These are phyloP conservation scores for Prototheca wickerhamii DNA, from an alignment of 163 green algal species.

Conservation along the genomic window DNA sequence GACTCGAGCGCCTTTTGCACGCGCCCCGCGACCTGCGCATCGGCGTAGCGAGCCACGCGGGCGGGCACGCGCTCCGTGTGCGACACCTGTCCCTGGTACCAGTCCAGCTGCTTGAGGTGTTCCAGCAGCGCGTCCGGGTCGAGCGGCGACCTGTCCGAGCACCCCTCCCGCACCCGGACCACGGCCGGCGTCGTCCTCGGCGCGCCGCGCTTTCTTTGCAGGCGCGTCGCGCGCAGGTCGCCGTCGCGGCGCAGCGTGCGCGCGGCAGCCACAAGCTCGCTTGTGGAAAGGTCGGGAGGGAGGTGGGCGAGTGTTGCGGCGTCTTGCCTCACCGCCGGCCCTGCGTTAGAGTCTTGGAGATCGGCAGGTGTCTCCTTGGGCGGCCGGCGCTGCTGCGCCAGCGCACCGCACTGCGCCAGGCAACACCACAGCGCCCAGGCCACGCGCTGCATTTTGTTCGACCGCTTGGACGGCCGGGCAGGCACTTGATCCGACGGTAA, in stretches of 20 bases:
- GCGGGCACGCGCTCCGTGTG: slow-evolving; percentile 48
- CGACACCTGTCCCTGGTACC: slow-evolving; percentile 62
- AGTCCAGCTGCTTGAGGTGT: slow-evolving; percentile 57
- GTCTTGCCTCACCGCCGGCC: too few species aligned
- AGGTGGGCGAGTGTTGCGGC: too few species aligned
- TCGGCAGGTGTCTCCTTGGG: too few species aligned
- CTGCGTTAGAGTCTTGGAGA: too few species aligned
- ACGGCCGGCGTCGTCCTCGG: background rate
- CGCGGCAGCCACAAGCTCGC: too few species aligned
- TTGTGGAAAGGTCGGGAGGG: too few species aligned
- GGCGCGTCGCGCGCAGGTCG: too few species aligned
- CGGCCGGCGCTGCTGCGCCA: background rate
- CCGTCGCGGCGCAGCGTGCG: too few species aligned
- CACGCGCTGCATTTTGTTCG: background rate
- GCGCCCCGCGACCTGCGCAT: slow-evolving; percentile 19
- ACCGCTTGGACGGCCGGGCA: too few species aligned
- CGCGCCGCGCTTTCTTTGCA: background rate
- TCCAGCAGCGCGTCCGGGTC: slow-evolving; percentile 33
- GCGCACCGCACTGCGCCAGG: background rate
- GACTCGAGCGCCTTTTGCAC: slow-evolving; percentile 33
- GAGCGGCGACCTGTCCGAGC: slow-evolving; percentile 9
- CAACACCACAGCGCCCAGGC: background rate
- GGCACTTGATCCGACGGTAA: too few species aligned
- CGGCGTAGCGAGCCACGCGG: slow-evolving; percentile 22
- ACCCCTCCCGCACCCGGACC: background rate